These are phyloP conservation scores for Elaeagnus macrophylla DNA, from an alignment of 306 rosid genomes.

Conservation along the genomic window DNA sequence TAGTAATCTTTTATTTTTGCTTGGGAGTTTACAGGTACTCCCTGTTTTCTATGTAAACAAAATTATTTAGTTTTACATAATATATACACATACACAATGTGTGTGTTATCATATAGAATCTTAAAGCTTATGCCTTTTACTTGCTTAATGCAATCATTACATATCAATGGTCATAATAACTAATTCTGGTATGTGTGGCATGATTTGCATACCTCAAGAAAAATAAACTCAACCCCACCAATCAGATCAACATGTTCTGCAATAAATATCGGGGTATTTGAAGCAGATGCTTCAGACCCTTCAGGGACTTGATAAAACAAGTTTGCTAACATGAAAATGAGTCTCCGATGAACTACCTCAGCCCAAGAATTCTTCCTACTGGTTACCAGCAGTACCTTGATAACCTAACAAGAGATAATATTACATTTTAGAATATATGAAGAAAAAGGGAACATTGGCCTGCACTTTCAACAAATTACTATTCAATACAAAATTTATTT, in stretches of 20 bases:
- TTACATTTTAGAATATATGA: constrained; percentile 19
- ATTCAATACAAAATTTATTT: too few relatives aligned
- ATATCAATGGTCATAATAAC: background rate
- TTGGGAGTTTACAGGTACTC: too few relatives aligned
- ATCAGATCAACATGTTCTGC: constrained; percentile 82
- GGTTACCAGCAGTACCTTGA: constrained; percentile 56
- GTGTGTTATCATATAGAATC: too few relatives aligned
- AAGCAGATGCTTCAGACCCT: constrained; percentile 29
- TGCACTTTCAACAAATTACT: too few relatives aligned
- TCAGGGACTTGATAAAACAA: constrained; percentile 82
- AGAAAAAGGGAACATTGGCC: too few relatives aligned
- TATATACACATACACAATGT: too few relatives aligned
- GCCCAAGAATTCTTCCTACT: constrained; percentile 94
- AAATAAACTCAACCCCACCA: constrained; percentile 89
- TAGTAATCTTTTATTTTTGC: too few relatives aligned
- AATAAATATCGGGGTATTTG: constrained; percentile 51
- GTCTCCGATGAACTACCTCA: constrained; percentile 89
- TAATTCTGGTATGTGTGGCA: background rate
- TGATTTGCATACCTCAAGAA: constrained; percentile 58
- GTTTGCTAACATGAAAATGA: constrained; percentile 80
- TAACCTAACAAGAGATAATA: constrained; percentile 42
- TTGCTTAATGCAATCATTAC: background rate
- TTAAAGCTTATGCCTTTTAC: too few relatives aligned
- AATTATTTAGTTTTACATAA: too few relatives aligned
- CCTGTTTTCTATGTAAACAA: too few relatives aligned